Evolutionary conservation across 331 rosid genomes (phyloP).

Genomic region (Telfairia occidentalis): DNA sequence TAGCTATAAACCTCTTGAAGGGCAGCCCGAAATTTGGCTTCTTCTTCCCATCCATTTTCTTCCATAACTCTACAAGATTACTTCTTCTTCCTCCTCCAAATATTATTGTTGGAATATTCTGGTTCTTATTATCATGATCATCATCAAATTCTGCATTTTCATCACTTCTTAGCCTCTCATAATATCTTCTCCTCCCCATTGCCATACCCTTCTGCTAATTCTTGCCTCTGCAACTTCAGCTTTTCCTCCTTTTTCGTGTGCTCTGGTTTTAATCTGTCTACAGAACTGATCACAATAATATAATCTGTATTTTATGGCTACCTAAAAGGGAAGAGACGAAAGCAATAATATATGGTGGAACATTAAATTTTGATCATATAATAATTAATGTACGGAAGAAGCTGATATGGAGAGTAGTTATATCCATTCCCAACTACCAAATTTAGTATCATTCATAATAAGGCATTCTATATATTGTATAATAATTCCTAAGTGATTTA

Average conservation of each 20-base stretch:
- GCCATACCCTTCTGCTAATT: background rate
- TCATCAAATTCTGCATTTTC: background rate
- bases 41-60: background rate
- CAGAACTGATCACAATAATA: background rate
- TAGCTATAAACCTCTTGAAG: constrained; percentile 14
- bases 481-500: background rate
- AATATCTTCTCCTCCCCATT: background rate
- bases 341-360: background rate
- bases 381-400: too few relatives aligned
- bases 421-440: constrained; percentile 4
- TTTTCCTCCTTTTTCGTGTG: background rate
- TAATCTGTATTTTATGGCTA: background rate
- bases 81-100: background rate
- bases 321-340: background rate
- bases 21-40: background rate
- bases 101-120: background rate
- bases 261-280: background rate
- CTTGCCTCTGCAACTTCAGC: background rate
- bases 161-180: constrained; percentile 6
- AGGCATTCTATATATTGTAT: background rate
- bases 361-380: background rate
- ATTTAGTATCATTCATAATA: background rate
- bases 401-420: too few relatives aligned
- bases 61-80: background rate
- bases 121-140: background rate